Percentiles rank a stretch among this genome's conserved stretches.
phyloP scores from a whole-genome alignment of 495 filamentous ascomycete genomes.

The Xylaria telfairii region DNA sequence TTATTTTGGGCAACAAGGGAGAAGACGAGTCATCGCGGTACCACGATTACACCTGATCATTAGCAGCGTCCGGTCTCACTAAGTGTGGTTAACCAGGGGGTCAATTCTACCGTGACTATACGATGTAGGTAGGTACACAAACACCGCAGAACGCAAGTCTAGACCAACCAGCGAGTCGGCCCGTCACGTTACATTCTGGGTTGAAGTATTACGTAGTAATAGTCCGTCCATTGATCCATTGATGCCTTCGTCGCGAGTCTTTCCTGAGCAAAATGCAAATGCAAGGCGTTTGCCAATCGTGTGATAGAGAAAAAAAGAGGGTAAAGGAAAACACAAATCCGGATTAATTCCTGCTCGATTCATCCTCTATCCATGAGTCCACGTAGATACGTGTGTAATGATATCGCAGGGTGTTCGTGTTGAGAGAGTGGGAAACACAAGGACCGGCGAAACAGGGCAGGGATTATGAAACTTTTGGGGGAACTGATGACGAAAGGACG shows the following conservation, averaged over 20 bases:
- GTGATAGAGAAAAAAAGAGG: not conserved
- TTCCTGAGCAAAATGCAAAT: conserved; percentile 21
- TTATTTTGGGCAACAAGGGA: not conserved
- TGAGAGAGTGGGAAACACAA: conserved; percentile 2
- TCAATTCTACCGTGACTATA: conserved; percentile 20
- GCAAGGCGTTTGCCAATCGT: not conserved
- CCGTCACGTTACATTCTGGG: not conserved
- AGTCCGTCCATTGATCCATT: conserved; percentile 3
- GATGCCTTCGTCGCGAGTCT: not conserved
- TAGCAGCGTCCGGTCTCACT: not conserved
- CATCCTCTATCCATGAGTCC: conserved; percentile 22
- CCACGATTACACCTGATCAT: not conserved
- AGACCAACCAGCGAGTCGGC: conserved; percentile 4
- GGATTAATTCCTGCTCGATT: conserved; percentile 8
- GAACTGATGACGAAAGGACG: not conserved
- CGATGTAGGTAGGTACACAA: conserved; percentile 22
- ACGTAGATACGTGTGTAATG: conserved; percentile 7
- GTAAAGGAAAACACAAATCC: conserved; percentile 2
- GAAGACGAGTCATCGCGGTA: no score
- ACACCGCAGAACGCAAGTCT: conserved; percentile 12
- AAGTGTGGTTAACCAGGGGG: not conserved
- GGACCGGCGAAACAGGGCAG: not conserved
- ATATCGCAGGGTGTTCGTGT: not conserved
- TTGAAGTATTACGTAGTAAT: conserved; percentile 2
- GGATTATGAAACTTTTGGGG: not conserved